phyloP scores from a whole-genome alignment of 2,329 filamentous ascomycete species.

The Coniochaeta sp. region DNA sequence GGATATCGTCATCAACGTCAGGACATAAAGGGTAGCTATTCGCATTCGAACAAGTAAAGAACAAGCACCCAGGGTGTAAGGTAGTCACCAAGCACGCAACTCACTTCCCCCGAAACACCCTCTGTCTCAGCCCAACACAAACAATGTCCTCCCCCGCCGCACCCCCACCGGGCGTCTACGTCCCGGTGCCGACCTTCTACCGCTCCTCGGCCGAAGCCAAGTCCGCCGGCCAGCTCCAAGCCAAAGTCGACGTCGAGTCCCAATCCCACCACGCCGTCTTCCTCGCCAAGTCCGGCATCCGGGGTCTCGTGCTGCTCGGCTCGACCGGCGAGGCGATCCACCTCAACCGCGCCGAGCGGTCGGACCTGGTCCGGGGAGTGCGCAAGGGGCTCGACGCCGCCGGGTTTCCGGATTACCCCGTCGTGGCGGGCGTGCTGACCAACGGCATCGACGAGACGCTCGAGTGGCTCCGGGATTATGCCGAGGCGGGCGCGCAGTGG shows the following conservation, averaged over 20 bases:
- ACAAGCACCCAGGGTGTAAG: background rate
- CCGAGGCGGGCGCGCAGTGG: conserved; percentile 52
- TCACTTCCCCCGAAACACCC: background rate
- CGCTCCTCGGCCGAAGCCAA: conserved; percentile 27
- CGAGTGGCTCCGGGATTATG: conserved; percentile 38
- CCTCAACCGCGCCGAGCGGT: conserved; percentile 49
- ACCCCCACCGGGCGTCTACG: conserved; percentile 49
- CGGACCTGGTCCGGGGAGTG: conserved; percentile 45
- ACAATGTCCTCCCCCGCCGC: conserved; percentile 8
- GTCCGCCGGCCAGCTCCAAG: conserved; percentile 32
- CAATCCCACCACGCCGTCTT: conserved; percentile 53
- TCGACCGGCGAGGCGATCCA: conserved; percentile 60
- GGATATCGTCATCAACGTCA: background rate
- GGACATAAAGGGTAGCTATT: background rate
- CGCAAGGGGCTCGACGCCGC: conserved; percentile 46
- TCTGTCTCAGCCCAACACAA: background rate
- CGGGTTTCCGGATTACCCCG: conserved; percentile 50
- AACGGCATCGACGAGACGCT: conserved; percentile 52
- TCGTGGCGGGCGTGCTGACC: conserved; percentile 55
- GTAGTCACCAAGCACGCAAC: background rate
- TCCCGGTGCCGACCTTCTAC: conserved; percentile 60
- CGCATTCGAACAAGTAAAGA: background rate
- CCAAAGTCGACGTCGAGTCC: conserved; percentile 48
- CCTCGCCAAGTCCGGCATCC: conserved; percentile 52
- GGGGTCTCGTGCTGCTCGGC: conserved; percentile 54